Percentiles rank a stretch among this genome's conserved stretches.
phyloP scores from a whole-genome alignment of 495 filamentous ascomycete species.

The Lophiotrema nucula region DNA sequence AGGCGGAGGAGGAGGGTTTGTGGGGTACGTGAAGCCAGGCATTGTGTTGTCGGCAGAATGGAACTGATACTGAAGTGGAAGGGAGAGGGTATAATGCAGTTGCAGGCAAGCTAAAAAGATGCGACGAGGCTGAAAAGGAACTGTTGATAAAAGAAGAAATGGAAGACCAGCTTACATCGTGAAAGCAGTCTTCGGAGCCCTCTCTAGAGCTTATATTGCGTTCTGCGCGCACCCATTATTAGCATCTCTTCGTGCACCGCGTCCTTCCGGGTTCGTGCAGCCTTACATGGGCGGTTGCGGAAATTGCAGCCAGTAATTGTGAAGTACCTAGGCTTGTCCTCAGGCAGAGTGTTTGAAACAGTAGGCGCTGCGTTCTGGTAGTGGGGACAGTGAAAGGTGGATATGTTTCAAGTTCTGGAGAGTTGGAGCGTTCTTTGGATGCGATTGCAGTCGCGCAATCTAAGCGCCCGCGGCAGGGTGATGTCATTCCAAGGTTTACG shows the following conservation, averaged over 20 bases:
- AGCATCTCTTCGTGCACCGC: slow-evolving; percentile 6
- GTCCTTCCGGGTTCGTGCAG: neutral
- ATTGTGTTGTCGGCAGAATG: slow-evolving; percentile 18
- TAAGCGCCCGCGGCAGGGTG: slow-evolving; percentile 27
- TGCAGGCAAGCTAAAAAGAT: slow-evolving; percentile 3
- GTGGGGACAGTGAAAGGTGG: neutral
- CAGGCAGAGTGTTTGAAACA: slow-evolving; percentile 20
- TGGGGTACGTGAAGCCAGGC: slow-evolving; percentile 31
- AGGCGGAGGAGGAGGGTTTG: slow-evolving; percentile 30
- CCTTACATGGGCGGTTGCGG: slow-evolving; percentile 23
- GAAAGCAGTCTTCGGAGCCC: slow-evolving; percentile 21
- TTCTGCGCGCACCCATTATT: slow-evolving; percentile 31
- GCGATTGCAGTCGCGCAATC: slow-evolving; percentile 7
- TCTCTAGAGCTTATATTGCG: slow-evolving; percentile 28
- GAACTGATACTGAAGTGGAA: neutral
- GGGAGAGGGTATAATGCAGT: neutral
- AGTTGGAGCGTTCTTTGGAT: slow-evolving; percentile 5
- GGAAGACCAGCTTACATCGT: slow-evolving; percentile 43
- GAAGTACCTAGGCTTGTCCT: neutral
- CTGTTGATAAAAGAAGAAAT: slow-evolving; percentile 14
- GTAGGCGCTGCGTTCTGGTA: slow-evolving; percentile 18
- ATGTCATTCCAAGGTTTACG: slow-evolving; percentile 20
- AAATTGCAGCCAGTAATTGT: slow-evolving; percentile 4
- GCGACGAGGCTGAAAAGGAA: neutral
- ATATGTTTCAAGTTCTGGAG: slow-evolving; percentile 16